Evolutionary conservation across 148 eudicot species (phyloP).

Genomic region (Amaranthus palmeri): DNA sequence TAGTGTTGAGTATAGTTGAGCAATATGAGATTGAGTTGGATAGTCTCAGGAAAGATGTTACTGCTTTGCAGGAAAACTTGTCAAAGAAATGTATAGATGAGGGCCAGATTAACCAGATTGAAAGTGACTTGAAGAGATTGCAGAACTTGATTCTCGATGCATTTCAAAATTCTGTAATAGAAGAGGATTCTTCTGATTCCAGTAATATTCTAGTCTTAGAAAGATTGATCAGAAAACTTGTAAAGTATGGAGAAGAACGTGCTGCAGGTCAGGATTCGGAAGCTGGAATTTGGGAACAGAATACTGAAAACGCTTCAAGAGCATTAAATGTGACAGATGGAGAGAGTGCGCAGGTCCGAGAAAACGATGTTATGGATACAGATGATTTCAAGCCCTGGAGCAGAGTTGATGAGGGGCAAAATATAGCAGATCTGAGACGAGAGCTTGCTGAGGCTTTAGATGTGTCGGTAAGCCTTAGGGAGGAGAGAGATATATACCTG

Average conservation of each 20-base stretch:
- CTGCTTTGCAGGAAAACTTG: conserved; percentile 39
- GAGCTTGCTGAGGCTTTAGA: conserved; percentile 53
- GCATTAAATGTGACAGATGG: conserved; percentile 12
- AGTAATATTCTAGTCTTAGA: conserved; percentile 49
- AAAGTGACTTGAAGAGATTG: conserved; percentile 55
- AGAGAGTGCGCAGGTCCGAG: conserved; percentile 21
- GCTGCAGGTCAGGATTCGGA: conserved; percentile 18
- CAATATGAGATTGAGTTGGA: conserved; percentile 39
- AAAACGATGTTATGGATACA: conserved; percentile 25
- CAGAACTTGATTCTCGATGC: conserved; percentile 45
- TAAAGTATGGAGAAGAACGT: conserved; percentile 30
- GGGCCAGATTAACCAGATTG: conserved; percentile 41
- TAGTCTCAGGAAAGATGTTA: conserved; percentile 44
- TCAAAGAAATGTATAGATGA: conserved; percentile 36
- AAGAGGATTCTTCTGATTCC: conserved; percentile 34
- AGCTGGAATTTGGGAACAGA: conserved; percentile 5
- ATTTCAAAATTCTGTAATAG: conserved; percentile 45
- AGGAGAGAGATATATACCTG: conserved; percentile 48
- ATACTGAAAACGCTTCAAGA: conserved; percentile 15
- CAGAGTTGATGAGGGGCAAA: conserved; percentile 34
- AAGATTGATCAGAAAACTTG: conserved; percentile 44
- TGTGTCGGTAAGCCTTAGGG: conserved; percentile 48
- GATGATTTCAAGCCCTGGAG: conserved; percentile 26
- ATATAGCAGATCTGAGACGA: conserved; percentile 32
- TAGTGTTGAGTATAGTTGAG: conserved; percentile 36